phyloP scores from a whole-genome alignment of 164 flowering plant genomes.

The Santalum album region DNA sequence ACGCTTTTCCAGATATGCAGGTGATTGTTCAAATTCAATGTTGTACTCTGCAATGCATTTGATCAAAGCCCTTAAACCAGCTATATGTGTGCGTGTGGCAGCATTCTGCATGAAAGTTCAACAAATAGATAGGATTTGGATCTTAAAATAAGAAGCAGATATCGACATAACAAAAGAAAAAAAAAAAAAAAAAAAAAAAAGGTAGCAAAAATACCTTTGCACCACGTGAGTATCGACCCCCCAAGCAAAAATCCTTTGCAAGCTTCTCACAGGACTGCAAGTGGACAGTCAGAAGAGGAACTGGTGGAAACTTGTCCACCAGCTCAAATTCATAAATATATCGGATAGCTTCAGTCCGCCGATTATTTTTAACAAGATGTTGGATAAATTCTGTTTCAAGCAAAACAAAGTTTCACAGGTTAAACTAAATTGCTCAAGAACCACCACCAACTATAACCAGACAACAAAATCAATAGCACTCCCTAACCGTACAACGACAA shows the following conservation, averaged over 20 bases:
- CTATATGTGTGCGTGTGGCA: constrained; percentile 1
- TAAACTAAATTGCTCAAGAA: neutral
- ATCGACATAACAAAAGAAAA: too few relatives aligned
- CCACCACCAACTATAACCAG: too few relatives aligned
- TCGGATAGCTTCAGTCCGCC: constrained; percentile 9
- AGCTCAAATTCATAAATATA: constrained; percentile 3
- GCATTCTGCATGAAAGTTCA: neutral
- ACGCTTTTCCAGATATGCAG: neutral
- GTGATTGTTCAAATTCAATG: neutral
- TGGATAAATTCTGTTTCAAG: constrained; percentile 10
- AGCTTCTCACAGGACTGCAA: neutral
- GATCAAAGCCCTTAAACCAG: constrained; percentile 6
- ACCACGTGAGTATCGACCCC: neutral
- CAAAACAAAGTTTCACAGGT: neutral
- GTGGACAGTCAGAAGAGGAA: constrained; percentile 3
- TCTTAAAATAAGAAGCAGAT: too few relatives aligned
- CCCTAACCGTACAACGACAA: too few relatives aligned
- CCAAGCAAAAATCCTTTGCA: neutral
- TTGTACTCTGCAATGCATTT: constrained; percentile 12
- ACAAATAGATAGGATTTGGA: too few relatives aligned
- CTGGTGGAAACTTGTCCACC: constrained; percentile 10
- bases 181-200: too few relatives aligned
- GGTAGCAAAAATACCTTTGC: constrained; percentile 5
- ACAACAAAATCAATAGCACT: too few relatives aligned
- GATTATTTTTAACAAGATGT: constrained; percentile 4